Conservation (phyloP, 192 early-diverging fungal species). For the Umbelopsis vinacea region DNA sequence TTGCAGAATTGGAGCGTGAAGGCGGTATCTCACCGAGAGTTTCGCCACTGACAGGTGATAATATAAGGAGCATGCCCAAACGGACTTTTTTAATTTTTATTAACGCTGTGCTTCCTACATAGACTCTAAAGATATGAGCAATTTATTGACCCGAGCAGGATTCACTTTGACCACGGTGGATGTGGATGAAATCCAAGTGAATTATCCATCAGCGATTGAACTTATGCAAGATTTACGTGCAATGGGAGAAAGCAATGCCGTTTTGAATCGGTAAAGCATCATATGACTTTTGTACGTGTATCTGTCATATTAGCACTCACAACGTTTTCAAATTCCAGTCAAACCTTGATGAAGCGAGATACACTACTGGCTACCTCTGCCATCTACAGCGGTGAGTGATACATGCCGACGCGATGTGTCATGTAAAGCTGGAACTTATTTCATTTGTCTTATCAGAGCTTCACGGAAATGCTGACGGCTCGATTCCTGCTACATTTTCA, state of each 20-base stretch:
- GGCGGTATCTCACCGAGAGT: conserved; percentile 89
- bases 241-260: conserved; percentile 96
- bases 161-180: conserved; percentile 93
- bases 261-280: conserved; percentile 62
- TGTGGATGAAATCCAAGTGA: conserved; percentile 88
- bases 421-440: not conserved
- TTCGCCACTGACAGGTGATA: conserved; percentile 82
- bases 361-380: conserved; percentile 83
- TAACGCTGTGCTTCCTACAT: not conserved
- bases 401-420: too few relatives aligned
- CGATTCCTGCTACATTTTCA: conserved; percentile 94
- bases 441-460: conserved; percentile 59
- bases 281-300: not conserved
- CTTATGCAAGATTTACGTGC: conserved; percentile 84
- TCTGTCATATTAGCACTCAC: not conserved
- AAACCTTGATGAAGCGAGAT: conserved; percentile 78
- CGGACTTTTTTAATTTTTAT: not conserved
- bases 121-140: conserved; percentile 78
- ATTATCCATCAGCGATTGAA: conserved; percentile 92
- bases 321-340: conserved; percentile 35
- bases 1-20: conserved; percentile 90
- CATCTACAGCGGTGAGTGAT: conserved; percentile 78
- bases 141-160: conserved; percentile 79
- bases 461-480: conserved; percentile 86
- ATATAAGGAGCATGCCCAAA: not conserved